phyloP scores from a whole-genome alignment of 2,329 filamentous ascomycete genomes.

The Trichoderma sp. region DNA sequence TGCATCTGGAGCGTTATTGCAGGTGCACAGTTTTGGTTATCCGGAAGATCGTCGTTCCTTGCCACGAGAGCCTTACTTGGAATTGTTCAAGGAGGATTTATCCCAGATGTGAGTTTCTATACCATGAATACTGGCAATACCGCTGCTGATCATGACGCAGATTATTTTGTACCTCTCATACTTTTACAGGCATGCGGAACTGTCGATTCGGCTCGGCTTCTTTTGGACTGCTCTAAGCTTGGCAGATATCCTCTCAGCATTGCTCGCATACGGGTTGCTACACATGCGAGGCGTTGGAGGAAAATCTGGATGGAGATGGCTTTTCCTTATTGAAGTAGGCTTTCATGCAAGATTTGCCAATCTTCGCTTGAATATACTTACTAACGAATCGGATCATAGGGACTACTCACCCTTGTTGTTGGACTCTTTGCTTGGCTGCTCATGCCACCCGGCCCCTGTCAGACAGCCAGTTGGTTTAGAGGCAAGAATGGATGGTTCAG shows the following conservation, averaged over 20 bases:
- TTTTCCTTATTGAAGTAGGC: constrained; percentile 33
- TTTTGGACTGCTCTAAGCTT: constrained; percentile 72
- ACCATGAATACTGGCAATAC: accelerated
- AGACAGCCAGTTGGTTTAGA: constrained; percentile 59
- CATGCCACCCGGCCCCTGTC: constrained; percentile 38
- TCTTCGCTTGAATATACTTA: not conserved
- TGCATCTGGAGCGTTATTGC: constrained; percentile 59
- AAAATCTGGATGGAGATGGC: constrained; percentile 47
- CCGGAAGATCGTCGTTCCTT: constrained; percentile 46
- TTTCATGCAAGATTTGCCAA: not conserved
- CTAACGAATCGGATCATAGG: constrained; percentile 5
- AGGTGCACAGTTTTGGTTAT: constrained; percentile 50
- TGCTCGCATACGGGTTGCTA: constrained; percentile 50
- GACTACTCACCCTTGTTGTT: constrained; percentile 39
- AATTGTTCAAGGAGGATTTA: constrained; percentile 52
- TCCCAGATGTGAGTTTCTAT: constrained; percentile 45
- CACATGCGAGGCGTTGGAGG: constrained; percentile 45
- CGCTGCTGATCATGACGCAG: constrained; percentile 22
- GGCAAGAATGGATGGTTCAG: constrained; percentile 51
- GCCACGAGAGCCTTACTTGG: constrained; percentile 46
- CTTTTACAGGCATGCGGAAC: constrained; percentile 73
- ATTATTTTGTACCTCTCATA: constrained; percentile 66
- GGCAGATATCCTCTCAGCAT: constrained; percentile 57
- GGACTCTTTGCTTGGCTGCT: constrained; percentile 33
- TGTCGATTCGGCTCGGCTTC: constrained; percentile 66